Evolutionary conservation across 2,329 filamentous ascomycete genomes (phyloP), one percentile per base, ranked within the genome.

Genomic region (Trichoderma sp.): DNA sequence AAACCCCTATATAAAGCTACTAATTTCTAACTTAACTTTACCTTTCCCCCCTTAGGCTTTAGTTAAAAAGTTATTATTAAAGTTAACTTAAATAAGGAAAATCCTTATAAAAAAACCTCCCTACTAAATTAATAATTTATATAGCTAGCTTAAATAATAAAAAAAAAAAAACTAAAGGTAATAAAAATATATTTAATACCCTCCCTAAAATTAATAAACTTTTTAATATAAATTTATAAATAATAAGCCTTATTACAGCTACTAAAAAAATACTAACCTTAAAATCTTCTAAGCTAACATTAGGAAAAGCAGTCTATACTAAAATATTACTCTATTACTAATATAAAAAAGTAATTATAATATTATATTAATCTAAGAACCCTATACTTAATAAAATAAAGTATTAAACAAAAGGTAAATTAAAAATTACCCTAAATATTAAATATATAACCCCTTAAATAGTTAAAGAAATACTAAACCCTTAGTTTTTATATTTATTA

Each of bases 281-380:
- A 71, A 71, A 41, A 71, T 62, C 53, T 71, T 71, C 5, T 56
- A 68, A 35, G 41, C 18, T n/a, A 68, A 68, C 16, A 9, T 68
- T 21, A 33, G 2, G 29, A 35, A 18, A 2, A 24, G 4, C 6
- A 9, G 41, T 16, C 12, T 24, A 16, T 56, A 56, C 6, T 56
- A 68, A 4, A 3, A 68, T 18, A 68, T 56, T 21, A 3, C 45
- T 12, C 2, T 68, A 6, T 53, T 33, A 9, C 9, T 68, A 18
- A 16, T 53, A 50, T 68, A 68, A 16, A 4, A 53, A 68, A 2
- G 35, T 33, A 33, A 27, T 41, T 68, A 31, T 53, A 68, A 68
- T 33, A 53, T 68, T 33, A 53, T 68, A 24, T 12, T 68, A 21
- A 71, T 59, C 16, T 62, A 71, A 11, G 24, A 71, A 29, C 50